phyloP scores from a whole-genome alignment of 2,329 filamentous ascomycete genomes.

The Sporothrix pallida region DNA sequence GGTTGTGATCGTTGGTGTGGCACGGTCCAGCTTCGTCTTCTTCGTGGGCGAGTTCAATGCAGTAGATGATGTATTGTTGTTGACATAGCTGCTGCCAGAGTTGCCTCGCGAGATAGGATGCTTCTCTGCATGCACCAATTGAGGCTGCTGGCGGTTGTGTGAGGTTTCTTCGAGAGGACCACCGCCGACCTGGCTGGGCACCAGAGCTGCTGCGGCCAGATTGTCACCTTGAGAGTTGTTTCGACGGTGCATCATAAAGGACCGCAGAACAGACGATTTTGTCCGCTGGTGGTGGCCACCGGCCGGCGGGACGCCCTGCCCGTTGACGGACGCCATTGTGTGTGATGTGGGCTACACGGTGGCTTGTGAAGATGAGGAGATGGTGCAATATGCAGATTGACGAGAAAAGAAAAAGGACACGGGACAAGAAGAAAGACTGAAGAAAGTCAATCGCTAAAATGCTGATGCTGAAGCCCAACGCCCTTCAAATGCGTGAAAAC shows the following conservation, averaged over 20 bases:
- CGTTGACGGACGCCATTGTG: constrained; percentile 35
- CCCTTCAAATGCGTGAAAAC: neutral
- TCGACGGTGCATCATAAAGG: constrained; percentile 55
- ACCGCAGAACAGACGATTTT: constrained; percentile 57
- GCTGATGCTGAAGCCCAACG: neutral
- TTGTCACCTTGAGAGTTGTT: constrained; percentile 54
- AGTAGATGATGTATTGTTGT: constrained; percentile 31
- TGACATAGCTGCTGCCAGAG: neutral
- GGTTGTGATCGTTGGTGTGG: neutral
- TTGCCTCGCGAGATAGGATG: constrained; percentile 22
- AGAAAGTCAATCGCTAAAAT: neutral
- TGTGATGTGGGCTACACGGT: neutral
- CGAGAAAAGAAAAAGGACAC: neutral
- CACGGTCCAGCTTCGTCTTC: constrained; percentile 27
- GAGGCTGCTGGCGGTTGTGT: constrained; percentile 56
- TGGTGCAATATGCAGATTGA: neutral
- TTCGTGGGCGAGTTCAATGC: constrained; percentile 27
- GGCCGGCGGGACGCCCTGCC: constrained; percentile 19
- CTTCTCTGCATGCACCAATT: constrained; percentile 8
- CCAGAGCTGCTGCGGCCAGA: constrained; percentile 42
- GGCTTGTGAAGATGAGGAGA: neutral
- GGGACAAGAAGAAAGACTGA: neutral
- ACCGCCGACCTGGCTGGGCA: neutral
- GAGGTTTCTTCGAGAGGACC: constrained; percentile 59
- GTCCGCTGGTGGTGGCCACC: constrained; percentile 48